phyloP scores from a whole-genome alignment of 768 basidiomycete species.

The Auriscalpium orientale region DNA sequence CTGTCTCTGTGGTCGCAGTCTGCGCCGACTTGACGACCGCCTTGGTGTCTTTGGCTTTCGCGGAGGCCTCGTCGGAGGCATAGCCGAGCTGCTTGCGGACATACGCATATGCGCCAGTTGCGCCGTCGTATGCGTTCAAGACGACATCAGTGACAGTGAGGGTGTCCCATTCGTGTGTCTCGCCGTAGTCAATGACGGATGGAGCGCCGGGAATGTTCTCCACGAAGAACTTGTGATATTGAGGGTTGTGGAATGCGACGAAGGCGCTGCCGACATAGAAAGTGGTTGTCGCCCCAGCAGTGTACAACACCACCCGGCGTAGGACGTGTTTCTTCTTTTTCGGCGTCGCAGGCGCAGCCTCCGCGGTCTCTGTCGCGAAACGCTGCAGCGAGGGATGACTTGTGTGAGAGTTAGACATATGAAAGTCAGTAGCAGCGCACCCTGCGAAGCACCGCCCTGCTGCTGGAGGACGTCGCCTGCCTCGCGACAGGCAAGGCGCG shows the following conservation, averaged over 20 bases:
- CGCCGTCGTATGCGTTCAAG: slow-evolving; percentile 42
- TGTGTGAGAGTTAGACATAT: slow-evolving; percentile 3
- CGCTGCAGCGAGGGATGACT: slow-evolving; percentile 33
- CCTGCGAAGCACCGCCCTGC: slow-evolving; percentile 44
- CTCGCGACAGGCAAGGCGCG: slow-evolving; percentile 51
- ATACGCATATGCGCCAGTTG: slow-evolving; percentile 42
- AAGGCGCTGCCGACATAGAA: slow-evolving; percentile 83
- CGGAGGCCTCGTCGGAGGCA: slow-evolving; percentile 8
- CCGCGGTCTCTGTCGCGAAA: slow-evolving; percentile 37
- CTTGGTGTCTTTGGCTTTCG: slow-evolving; percentile 2
- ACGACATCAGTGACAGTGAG: slow-evolving; percentile 56
- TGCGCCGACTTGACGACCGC: not conserved
- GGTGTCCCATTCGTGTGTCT: slow-evolving; percentile 71
- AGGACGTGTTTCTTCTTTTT: slow-evolving; percentile 50
- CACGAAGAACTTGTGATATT: slow-evolving; percentile 83
- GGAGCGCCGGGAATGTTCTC: slow-evolving; percentile 74
- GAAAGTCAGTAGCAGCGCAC: slow-evolving; percentile 32
- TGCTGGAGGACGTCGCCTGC: slow-evolving; percentile 36
- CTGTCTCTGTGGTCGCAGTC: slow-evolving; percentile 23
- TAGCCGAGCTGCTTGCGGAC: slow-evolving; percentile 44
- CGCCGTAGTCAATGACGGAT: slow-evolving; percentile 72
- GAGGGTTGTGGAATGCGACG: slow-evolving; percentile 65
- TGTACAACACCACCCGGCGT: slow-evolving; percentile 57
- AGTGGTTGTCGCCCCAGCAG: slow-evolving; percentile 57
- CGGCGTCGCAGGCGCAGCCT: slow-evolving; percentile 24